A percentile compares a stretch with the other conserved stretches of the same genome.
Evolutionary conservation across 371 early-diverging fungal species (phyloP).

Genomic region (Umbelopsis sp.): DNA sequence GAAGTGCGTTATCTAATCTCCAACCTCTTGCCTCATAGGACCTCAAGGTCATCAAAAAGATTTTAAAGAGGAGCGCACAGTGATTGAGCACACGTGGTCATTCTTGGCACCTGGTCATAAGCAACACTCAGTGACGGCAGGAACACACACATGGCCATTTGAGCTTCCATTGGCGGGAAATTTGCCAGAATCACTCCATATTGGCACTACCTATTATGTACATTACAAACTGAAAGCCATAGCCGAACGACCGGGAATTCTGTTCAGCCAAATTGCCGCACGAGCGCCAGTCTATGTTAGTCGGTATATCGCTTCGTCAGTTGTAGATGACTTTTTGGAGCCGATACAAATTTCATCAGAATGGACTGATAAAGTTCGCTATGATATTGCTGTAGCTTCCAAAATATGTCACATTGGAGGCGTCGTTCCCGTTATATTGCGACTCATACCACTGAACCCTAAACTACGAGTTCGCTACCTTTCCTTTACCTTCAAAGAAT

Average conservation of each 20-base stretch:
- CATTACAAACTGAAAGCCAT: conserved; percentile 45
- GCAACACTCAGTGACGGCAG: conserved; percentile 29
- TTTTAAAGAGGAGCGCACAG: conserved; percentile 34
- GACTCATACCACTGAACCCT: conserved; percentile 36
- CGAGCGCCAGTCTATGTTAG: conserved; percentile 26
- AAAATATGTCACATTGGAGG: conserved; percentile 44
- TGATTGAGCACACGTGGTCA: conserved; percentile 40
- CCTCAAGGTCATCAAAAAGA: conserved; percentile 40
- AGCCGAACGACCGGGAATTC: conserved; percentile 34
- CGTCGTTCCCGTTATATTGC: conserved; percentile 38
- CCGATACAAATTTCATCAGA: conserved; percentile 38
- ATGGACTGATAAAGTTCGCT: conserved; percentile 48
- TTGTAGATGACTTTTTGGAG: conserved; percentile 29
- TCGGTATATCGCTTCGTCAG: conserved; percentile 30
- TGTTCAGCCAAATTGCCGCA: conserved; percentile 35
- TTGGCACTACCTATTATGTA: conserved; percentile 38
- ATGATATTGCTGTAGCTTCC: conserved; percentile 45
- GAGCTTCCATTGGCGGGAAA: conserved; percentile 43
- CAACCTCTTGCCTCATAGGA: conserved; percentile 23
- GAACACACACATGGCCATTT: conserved; percentile 41
- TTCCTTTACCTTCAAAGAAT: conserved; percentile 46
- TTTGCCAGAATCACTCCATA: conserved; percentile 43
- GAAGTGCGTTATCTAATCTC: no score
- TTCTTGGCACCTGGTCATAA: conserved; percentile 37
- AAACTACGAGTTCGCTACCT: conserved; percentile 34